Evolutionary conservation across 192 early-diverging fungal species (phyloP).

Genomic region (Coemansia sp.): DNA sequence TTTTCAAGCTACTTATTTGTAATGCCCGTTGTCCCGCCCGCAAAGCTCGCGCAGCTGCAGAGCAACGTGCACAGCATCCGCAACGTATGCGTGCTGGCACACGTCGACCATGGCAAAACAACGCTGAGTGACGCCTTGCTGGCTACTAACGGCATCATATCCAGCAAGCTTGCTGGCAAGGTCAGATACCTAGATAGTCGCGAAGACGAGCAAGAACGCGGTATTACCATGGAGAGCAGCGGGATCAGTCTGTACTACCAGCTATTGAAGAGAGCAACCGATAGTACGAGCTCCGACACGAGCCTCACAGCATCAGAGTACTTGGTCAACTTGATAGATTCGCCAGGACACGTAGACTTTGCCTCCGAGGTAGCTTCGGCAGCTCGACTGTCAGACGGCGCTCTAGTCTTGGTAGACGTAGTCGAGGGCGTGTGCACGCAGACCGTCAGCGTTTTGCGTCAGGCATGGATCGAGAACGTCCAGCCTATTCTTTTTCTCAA

Average conservation of each 20-base stretch:
- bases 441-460: conserved; percentile 93
- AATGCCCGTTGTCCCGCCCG: conserved; percentile 72
- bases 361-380: conserved; percentile 99
- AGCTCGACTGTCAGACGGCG: conserved; percentile 95
- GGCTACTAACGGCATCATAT: conserved; percentile 99
- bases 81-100: conserved; percentile 98
- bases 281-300: not conserved
- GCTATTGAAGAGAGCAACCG: conserved; percentile 52
- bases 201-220: conserved; percentile 97
- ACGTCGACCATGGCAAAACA: conserved; percentile 99
- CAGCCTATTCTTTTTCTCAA: conserved; percentile 94
- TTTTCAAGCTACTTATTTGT: conserved; percentile 4
- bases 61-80: conserved; percentile 73
- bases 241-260: conserved; percentile 95
- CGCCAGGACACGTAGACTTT: conserved; percentile 99
- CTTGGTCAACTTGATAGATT: conserved; percentile 96
- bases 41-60: conserved; percentile 73
- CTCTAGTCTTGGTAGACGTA: conserved; percentile 92
- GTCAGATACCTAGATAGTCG: conserved; percentile 94
- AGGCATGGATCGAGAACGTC: conserved; percentile 93
- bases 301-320: conserved; percentile 63
- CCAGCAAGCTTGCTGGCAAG: conserved; percentile 92
- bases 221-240: conserved; percentile 98
- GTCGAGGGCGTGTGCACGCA: conserved; percentile 99
- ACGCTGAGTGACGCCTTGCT: conserved; percentile 94